Percentiles rank a stretch among this genome's conserved stretches.
phyloP scores from a whole-genome alignment of 768 basidiomycete species.

The Tricholoma saponaceum region DNA sequence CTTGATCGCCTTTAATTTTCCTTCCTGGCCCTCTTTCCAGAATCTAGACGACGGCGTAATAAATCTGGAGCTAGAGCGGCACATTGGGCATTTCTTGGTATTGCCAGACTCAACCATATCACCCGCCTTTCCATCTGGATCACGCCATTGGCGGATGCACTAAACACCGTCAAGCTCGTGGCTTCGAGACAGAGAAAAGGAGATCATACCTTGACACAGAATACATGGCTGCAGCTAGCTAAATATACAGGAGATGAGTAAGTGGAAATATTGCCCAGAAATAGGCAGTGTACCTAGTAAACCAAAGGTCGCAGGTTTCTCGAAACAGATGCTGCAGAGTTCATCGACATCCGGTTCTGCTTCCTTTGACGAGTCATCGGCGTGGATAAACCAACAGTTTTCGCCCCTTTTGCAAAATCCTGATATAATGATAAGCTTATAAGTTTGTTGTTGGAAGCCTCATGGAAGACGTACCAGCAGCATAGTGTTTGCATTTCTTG shows the following conservation, averaged over 20 bases:
- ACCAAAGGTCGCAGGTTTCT: constrained; percentile 66
- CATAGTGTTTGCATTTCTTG: constrained; percentile 67
- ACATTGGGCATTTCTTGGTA: constrained; percentile 78
- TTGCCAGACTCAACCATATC: constrained; percentile 53
- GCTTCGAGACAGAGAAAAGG: background rate
- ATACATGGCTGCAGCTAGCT: constrained; percentile 77
- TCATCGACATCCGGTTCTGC: constrained; percentile 40
- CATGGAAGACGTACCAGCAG: constrained; percentile 38
- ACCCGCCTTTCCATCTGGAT: constrained; percentile 45
- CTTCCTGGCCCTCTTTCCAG: constrained; percentile 47
- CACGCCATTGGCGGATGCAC: constrained; percentile 82
- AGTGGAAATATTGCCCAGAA: background rate
- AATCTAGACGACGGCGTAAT: constrained; percentile 73
- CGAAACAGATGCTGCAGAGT: constrained; percentile 70
- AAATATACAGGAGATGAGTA: background rate
- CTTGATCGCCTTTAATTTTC: constrained; percentile 47
- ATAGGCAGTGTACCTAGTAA: constrained; percentile 48
- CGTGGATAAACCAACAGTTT: constrained; percentile 74
- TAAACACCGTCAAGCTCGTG: constrained; percentile 20
- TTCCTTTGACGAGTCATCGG: constrained; percentile 19
- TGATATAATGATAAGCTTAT: constrained; percentile 18
- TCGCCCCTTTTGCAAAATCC: constrained; percentile 72
- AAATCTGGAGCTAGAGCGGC: constrained; percentile 61
- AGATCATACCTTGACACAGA: constrained; percentile 60
- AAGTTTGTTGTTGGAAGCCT: background rate